Evolutionary conservation across 352 stramenopile species (phyloP).

Genomic region (Phytophthora fragariae): DNA sequence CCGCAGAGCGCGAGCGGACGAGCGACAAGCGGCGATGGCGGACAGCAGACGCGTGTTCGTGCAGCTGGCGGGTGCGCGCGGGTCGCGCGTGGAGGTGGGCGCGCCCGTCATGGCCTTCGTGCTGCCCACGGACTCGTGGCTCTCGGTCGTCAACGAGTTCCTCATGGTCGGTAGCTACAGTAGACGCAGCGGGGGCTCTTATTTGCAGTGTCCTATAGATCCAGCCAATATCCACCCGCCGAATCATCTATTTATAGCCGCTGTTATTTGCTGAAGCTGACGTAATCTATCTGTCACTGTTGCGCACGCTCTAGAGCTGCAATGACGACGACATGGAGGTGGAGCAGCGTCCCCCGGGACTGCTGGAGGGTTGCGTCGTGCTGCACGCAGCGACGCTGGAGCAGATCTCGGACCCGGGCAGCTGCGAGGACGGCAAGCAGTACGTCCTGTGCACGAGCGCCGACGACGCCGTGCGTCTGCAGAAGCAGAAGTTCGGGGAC

Average conservation of each 20-base stretch:
- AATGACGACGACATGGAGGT: slow-evolving; percentile 81
- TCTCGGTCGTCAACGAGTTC: slow-evolving; percentile 78
- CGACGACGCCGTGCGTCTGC: slow-evolving; percentile 50
- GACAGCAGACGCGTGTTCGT: slow-evolving; percentile 76
- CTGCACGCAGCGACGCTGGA: slow-evolving; percentile 62
- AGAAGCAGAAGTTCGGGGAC: slow-evolving; percentile 54
- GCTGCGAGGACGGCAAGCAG: slow-evolving; percentile 76
- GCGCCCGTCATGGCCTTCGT: slow-evolving; percentile 73
- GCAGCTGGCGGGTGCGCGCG: slow-evolving; percentile 52
- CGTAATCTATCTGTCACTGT: not conserved
- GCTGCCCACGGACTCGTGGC: slow-evolving; percentile 65
- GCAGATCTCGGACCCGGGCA: slow-evolving; percentile 40
- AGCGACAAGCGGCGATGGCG: slow-evolving; percentile 43
- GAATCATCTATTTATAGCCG: not conserved
- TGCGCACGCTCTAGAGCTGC: slow-evolving; percentile 55
- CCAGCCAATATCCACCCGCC: slow-evolving; percentile 1
- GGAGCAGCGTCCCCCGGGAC: slow-evolving; percentile 56
- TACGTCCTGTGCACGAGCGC: slow-evolving; percentile 69
- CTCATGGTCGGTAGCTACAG: slow-evolving; percentile 61
- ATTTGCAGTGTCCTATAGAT: not conserved
- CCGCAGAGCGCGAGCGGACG: slow-evolving; percentile 26
- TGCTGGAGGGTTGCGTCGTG: slow-evolving; percentile 66
- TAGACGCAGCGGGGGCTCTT: not conserved
- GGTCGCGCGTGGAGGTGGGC: slow-evolving; percentile 28
- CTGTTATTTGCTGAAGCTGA: slow-evolving; percentile 10